These are phyloP conservation scores for Dipteronia dyeriana DNA, from an alignment of 345 rosid genomes.

Conservation along the genomic window DNA sequence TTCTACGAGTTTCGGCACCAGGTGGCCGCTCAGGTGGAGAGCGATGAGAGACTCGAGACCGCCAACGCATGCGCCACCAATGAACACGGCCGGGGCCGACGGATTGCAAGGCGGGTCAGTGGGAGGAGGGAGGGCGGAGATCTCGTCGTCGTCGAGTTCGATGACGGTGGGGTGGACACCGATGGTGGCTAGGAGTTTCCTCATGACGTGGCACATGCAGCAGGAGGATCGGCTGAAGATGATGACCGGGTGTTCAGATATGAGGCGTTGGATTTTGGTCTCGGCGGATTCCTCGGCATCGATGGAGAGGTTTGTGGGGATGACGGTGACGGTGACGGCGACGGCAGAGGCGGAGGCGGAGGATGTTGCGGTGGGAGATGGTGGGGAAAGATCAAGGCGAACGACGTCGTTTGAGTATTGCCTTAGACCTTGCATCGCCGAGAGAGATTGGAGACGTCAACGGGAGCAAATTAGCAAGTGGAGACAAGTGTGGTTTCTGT, in stretches of 20 bases:
- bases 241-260: slow-evolving; percentile 86
- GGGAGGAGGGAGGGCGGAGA: slow-evolving; percentile 58
- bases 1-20: slow-evolving; percentile 84
- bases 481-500: slow-evolving; percentile 18
- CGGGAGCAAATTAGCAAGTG: slow-evolving; percentile 27
- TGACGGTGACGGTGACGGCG: slow-evolving; percentile 25
- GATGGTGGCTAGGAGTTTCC: slow-evolving; percentile 65
- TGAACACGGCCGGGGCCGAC: slow-evolving; percentile 65
- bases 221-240: slow-evolving; percentile 87
- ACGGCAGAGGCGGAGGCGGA: slow-evolving; percentile 34
- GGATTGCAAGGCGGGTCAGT: slow-evolving; percentile 27
- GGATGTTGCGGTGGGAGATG: slow-evolving; percentile 26
- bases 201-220: slow-evolving; percentile 98
- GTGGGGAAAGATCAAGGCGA: slow-evolving; percentile 51
- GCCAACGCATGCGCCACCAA: slow-evolving; percentile 79
- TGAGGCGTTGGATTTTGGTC: slow-evolving; percentile 75
- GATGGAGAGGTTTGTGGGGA: slow-evolving; percentile 58
- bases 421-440: slow-evolving; percentile 72
- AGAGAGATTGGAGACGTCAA: slow-evolving; percentile 34
- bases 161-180: slow-evolving; percentile 93
- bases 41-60: slow-evolving; percentile 91
- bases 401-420: slow-evolving; percentile 49
- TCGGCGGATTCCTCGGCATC: slow-evolving; percentile 77
- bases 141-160: slow-evolving; percentile 87
- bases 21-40: slow-evolving; percentile 84